Conservation (phyloP, 176 grass and related monocot species). For the Aechmea fasciata region DNA sequence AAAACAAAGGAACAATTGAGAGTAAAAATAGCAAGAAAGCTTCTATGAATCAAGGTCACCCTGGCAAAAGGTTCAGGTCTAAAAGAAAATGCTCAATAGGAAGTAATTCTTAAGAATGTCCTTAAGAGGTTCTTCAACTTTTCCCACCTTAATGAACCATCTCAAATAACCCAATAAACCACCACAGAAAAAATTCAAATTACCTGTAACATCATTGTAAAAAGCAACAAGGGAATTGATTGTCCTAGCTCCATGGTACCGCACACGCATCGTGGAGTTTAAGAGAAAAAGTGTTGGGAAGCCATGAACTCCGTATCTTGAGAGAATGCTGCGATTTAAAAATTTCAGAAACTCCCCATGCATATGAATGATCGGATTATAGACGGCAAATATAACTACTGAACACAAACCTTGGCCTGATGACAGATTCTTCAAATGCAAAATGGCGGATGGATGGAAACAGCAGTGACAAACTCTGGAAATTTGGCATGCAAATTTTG, state of each 20-base stretch:
- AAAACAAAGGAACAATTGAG: no score
- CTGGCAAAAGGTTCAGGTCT: no score
- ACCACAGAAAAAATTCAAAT: background rate
- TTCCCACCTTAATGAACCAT: background rate
- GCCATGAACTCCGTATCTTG: slow-evolving; percentile 93
- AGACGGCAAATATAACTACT: background rate
- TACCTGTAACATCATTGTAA: slow-evolving; percentile 80
- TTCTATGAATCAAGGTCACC: no score
- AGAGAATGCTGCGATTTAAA: slow-evolving; percentile 61
- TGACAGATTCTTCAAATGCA: slow-evolving; percentile 30
- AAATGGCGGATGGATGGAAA: slow-evolving; percentile 21
- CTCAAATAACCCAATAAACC: background rate
- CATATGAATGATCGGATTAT: slow-evolving; percentile 3
- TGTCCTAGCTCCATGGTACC: slow-evolving; percentile 74
- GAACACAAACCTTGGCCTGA: slow-evolving; percentile 53
- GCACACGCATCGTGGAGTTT: slow-evolving; percentile 82
- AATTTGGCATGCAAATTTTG: slow-evolving; percentile 17
- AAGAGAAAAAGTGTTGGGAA: slow-evolving; percentile 90
- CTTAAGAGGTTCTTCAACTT: background rate
- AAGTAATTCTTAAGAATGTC: no score
- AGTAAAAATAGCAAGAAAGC: no score
- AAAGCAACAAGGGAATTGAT: slow-evolving; percentile 60
- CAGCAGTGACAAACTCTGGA: slow-evolving; percentile 16
- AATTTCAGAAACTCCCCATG: slow-evolving; percentile 16
- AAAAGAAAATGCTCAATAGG: no score